A percentile compares a stretch with the other conserved stretches of the same genome.
Conservation (phyloP, 345 rosid genomes). For the Cardiospermum halicacabum region DNA sequence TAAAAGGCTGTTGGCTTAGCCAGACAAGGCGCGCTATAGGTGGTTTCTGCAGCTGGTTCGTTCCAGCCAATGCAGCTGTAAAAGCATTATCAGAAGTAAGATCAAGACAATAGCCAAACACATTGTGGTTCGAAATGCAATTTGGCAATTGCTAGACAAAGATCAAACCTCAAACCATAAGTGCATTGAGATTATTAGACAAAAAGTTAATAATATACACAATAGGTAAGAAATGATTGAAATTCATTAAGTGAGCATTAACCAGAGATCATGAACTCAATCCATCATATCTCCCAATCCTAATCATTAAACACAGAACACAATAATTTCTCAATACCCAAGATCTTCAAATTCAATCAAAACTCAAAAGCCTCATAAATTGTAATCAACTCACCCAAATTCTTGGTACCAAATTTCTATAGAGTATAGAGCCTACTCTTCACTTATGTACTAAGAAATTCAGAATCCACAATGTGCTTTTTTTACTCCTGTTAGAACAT, state of each 20-base stretch:
- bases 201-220: not conserved
- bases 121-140: not conserved
- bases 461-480: too few relatives aligned
- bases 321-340: conserved; percentile 1
- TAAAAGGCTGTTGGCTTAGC: conserved; percentile 15
- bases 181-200: not conserved
- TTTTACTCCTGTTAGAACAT: too few relatives aligned
- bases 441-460: too few relatives aligned
- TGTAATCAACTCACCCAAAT: too few relatives aligned
- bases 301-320: not conserved
- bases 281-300: not conserved
- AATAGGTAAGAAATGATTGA: not conserved
- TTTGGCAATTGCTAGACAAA: not conserved
- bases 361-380: conserved; percentile 7
- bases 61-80: conserved; percentile 7
- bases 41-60: conserved; percentile 6
- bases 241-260: not conserved
- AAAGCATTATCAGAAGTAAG: conserved; percentile 2
- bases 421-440: too few relatives aligned
- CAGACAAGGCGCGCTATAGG: not conserved
- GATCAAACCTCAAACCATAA: not conserved
- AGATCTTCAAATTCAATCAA: conserved; percentile 17
- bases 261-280: not conserved
- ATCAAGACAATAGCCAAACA: not conserved
- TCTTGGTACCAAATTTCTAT: too few relatives aligned